A percentile compares a stretch with the other conserved stretches of the same genome.
These are phyloP conservation scores for Alternaria sp. DNA, from an alignment of 2,329 filamentous ascomycete species.

Conservation along the genomic window DNA sequence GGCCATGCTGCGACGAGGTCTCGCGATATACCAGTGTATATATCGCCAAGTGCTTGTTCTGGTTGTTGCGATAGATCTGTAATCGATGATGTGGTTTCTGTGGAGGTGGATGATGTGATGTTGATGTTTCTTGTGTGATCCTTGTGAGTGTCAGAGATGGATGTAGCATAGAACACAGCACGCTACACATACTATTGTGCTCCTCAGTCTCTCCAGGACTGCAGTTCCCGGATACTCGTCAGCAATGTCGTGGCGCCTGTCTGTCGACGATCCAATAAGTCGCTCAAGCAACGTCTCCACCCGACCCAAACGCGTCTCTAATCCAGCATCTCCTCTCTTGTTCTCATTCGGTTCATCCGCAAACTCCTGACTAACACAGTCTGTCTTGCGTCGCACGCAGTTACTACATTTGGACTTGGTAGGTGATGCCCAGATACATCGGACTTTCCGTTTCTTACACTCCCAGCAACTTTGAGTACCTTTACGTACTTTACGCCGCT, in stretches of 20 bases:
- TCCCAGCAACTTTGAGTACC: conserved; percentile 50
- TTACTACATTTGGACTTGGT: conserved; percentile 17
- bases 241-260: background rate
- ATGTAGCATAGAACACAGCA: background rate
- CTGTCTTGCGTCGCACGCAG: conserved; percentile 20
- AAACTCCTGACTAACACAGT: conserved; percentile 34
- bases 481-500: conserved; percentile 44
- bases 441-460: conserved; percentile 41
- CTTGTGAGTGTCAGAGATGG: background rate
- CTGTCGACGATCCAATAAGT: conserved; percentile 4
- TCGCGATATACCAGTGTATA: conserved; percentile 27
- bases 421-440: conserved; percentile 22
- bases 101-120: background rate
- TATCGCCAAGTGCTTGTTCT: background rate
- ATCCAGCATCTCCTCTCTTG: background rate
- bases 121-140: background rate
- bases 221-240: background rate
- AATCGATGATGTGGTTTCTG: background rate
- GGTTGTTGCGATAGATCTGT: background rate
- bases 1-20: conserved; percentile 52
- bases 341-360: conserved; percentile 2
- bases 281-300: conserved; percentile 11
- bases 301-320: background rate
- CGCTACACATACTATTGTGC: background rate
- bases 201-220: background rate